phyloP scores from a whole-genome alignment of 1,284 basidiomycete genomes.

The Pseudozyma pruni region DNA sequence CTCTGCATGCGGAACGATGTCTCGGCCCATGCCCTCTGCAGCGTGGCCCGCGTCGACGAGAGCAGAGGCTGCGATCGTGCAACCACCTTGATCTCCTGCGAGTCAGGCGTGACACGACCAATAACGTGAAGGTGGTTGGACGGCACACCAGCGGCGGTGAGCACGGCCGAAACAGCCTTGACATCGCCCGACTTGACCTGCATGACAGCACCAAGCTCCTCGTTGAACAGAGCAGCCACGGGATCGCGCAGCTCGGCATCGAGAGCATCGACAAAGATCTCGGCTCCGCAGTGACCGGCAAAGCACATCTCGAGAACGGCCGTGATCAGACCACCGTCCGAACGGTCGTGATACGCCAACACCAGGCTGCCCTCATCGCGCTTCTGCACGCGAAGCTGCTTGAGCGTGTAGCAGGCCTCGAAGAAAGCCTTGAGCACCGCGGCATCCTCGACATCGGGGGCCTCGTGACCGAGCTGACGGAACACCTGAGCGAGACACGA shows the following conservation, averaged over 20 bases:
- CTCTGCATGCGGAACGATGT: conserved; percentile 92
- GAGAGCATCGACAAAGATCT: conserved; percentile 75
- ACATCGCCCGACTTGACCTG: conserved; percentile 81
- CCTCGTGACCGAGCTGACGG: conserved; percentile 86
- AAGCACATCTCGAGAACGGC: conserved; percentile 96
- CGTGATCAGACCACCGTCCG: conserved; percentile 93
- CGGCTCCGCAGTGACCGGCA: conserved; percentile 83
- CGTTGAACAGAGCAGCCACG: conserved; percentile 83
- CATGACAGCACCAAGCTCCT: conserved; percentile 92
- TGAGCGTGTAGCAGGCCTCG: conserved; percentile 77
- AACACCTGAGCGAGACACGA: conserved; percentile 95
- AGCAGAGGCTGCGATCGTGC: conserved; percentile 40
- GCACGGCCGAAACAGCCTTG: conserved; percentile 74
- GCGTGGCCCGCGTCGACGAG: conserved; percentile 72
- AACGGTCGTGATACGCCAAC: conserved; percentile 96
- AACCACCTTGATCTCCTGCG: conserved; percentile 74
- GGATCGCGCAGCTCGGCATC: conserved; percentile 70
- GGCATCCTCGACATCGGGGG: conserved; percentile 88
- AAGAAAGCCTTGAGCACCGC: conserved; percentile 83
- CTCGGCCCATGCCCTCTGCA: conserved; percentile 91
- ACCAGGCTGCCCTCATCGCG: conserved; percentile 75
- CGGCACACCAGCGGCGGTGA: conserved; percentile 79
- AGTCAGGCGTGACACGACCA: conserved; percentile 72
- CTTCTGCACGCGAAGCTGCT: conserved; percentile 68
- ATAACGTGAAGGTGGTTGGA: conserved; percentile 78